phyloP scores from a whole-genome alignment of 164 flowering plant genomes.

The Sextonia rubra region DNA sequence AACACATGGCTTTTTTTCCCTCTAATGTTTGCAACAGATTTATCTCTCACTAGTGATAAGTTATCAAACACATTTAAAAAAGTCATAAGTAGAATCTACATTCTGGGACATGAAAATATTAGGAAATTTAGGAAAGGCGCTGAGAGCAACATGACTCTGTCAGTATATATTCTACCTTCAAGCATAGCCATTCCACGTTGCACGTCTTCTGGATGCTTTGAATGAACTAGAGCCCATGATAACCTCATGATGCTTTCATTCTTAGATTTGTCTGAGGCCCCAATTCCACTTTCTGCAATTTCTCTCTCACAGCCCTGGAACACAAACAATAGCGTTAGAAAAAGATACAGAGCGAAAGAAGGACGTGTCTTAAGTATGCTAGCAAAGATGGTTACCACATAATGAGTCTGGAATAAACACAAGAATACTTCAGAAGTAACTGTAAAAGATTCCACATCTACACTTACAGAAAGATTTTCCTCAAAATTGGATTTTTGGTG shows the following conservation, averaged over 20 bases:
- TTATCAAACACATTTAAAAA: background rate
- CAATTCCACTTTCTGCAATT: constrained; percentile 51
- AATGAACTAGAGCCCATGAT: constrained; percentile 96
- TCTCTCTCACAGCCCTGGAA: constrained; percentile 77
- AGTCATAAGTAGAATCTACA: no score
- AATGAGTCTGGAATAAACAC: no score
- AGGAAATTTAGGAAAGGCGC: background rate
- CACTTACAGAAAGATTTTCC: no score
- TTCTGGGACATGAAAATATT: background rate
- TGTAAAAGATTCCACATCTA: no score
- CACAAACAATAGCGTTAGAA: background rate
- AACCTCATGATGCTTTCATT: constrained; percentile 71
- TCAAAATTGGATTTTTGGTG: no score
- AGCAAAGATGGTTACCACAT: no score
- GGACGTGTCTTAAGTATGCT: no score
- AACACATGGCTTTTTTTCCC: background rate
- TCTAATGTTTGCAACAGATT: no score
- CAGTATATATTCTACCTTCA: constrained; percentile 45
- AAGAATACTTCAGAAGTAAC: no score
- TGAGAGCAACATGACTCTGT: background rate
- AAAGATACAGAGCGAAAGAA: no score
- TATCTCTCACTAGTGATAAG: background rate
- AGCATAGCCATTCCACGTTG: constrained; percentile 94
- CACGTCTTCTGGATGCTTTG: constrained; percentile 72
- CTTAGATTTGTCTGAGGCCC: constrained; percentile 45